These are phyloP conservation scores for Hypomontagnella monticulosa DNA, from an alignment of 495 filamentous ascomycete genomes.

Conservation along the genomic window DNA sequence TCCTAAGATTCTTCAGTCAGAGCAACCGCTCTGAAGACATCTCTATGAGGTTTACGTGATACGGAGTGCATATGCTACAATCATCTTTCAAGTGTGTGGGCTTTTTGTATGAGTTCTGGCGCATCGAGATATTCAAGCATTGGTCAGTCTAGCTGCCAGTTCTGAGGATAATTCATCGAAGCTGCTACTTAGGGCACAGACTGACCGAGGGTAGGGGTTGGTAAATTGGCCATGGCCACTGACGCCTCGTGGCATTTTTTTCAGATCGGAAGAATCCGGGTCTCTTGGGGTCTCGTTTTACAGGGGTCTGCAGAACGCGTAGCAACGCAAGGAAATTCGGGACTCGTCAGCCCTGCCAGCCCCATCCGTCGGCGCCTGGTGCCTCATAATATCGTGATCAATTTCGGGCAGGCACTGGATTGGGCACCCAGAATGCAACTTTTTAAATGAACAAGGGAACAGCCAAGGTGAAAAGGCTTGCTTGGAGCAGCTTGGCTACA, in stretches of 20 bases:
- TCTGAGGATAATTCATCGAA: slow-evolving; percentile 3
- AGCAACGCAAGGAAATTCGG: slow-evolving; percentile 22
- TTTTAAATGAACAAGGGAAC: slow-evolving; percentile 7
- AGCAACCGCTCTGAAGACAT: slow-evolving; percentile 11
- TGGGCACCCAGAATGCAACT: slow-evolving; percentile 26
- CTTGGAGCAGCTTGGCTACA: slow-evolving; percentile 5
- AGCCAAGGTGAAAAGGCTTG: slow-evolving; percentile 13
- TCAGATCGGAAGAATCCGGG: slow-evolving; percentile 45
- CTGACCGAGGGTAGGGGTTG: slow-evolving; percentile 9
- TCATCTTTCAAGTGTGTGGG: slow-evolving; percentile 1
- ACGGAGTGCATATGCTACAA: slow-evolving; percentile 19
- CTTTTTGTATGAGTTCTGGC: not conserved
- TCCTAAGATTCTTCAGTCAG: slow-evolving; percentile 18
- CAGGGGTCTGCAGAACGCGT: slow-evolving; percentile 23
- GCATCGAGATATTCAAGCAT: not conserved
- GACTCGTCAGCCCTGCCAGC: slow-evolving; percentile 43
- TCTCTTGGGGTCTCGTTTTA: slow-evolving; percentile 4
- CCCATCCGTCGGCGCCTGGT: slow-evolving; percentile 28
- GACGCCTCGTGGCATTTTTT: slow-evolving; percentile 38
- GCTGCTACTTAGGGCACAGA: slow-evolving; percentile 1
- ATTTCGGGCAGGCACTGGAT: slow-evolving; percentile 35
- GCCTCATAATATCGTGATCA: slow-evolving; percentile 29
- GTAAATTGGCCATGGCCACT: slow-evolving; percentile 13
- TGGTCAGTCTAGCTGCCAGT: not conserved
- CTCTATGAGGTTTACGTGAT: slow-evolving; percentile 16